Conservation (phyloP, 1,284 basidiomycete genomes). For the Waitea zeae region DNA sequence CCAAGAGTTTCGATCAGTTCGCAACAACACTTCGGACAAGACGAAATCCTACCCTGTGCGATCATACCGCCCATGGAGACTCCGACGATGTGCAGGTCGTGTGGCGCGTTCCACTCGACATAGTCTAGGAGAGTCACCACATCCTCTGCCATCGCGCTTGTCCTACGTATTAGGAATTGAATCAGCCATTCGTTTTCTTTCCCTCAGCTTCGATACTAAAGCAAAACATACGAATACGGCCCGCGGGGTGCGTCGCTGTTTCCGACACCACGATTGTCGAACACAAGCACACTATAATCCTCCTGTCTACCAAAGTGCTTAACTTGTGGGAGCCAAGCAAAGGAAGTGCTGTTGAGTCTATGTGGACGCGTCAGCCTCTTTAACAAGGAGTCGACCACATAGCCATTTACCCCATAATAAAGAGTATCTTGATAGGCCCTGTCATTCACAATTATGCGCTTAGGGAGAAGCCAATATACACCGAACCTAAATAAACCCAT, state of each 20-base stretch:
- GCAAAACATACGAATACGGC: slow-evolving; percentile 33
- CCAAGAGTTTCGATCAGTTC: not conserved
- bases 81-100: slow-evolving; percentile 59
- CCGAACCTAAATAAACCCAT: no score
- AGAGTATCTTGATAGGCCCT: slow-evolving; percentile 47
- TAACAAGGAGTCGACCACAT: not conserved
- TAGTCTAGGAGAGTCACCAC: slow-evolving; percentile 50
- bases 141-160: slow-evolving; percentile 69
- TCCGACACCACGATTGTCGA: slow-evolving; percentile 82
- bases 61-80: slow-evolving; percentile 82
- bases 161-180: slow-evolving; percentile 21
- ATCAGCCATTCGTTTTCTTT: not conserved
- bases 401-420: slow-evolving; percentile 46
- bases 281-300: slow-evolving; percentile 51
- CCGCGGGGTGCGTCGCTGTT: slow-evolving; percentile 56
- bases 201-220: slow-evolving; percentile 2
- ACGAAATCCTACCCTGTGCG: slow-evolving; percentile 33
- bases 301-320: slow-evolving; percentile 30
- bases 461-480: no score
- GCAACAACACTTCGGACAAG: not conserved
- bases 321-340: slow-evolving; percentile 46
- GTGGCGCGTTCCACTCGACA: slow-evolving; percentile 51
- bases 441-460: no score
- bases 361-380: not conserved
- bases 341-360: slow-evolving; percentile 42